Percentiles rank a stretch among this genome's conserved stretches.
These are phyloP conservation scores for Zizania latifolia DNA, from an alignment of 176 grass and related monocot species.

Conservation along the genomic window DNA sequence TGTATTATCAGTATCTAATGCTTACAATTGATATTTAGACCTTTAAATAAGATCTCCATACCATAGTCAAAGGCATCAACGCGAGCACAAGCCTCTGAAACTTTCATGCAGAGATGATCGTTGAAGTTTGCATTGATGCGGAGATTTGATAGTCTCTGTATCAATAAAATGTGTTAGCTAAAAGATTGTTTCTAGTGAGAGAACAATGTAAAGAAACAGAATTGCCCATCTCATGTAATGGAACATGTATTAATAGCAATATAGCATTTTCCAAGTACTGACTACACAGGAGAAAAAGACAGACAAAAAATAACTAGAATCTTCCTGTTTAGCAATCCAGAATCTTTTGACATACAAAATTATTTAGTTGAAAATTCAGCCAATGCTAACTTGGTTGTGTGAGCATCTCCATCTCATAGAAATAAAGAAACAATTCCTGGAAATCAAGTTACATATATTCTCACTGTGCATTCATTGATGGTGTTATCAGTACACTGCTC, in stretches of 20 bases:
- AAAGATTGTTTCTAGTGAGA: slow-evolving; percentile 7
- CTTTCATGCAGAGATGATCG: slow-evolving; percentile 87
- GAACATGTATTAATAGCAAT: not conserved
- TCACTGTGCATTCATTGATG: not conserved
- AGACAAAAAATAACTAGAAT: not conserved
- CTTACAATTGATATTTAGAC: not conserved
- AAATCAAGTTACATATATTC: not conserved
- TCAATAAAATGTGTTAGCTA: slow-evolving; percentile 9
- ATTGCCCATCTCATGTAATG: not conserved
- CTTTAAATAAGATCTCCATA: slow-evolving; percentile 42
- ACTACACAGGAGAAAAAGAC: not conserved
- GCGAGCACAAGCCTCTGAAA: slow-evolving; percentile 79
- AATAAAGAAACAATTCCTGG: not conserved
- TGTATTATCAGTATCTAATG: not conserved
- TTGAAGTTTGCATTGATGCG: slow-evolving; percentile 94
- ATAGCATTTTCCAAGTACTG: not conserved
- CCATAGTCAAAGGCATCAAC: slow-evolving; percentile 67
- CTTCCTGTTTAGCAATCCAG: not conserved
- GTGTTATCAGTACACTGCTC: not conserved
- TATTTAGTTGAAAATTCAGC: not conserved
- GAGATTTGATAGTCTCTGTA: slow-evolving; percentile 87
- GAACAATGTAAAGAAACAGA: not conserved
- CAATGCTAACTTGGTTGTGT: not conserved
- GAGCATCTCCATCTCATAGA: not conserved
- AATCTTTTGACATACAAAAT: not conserved